Base-by-base conservation (phyloP, 345 rosid species). In the Eucalyptus marginata region DNA sequence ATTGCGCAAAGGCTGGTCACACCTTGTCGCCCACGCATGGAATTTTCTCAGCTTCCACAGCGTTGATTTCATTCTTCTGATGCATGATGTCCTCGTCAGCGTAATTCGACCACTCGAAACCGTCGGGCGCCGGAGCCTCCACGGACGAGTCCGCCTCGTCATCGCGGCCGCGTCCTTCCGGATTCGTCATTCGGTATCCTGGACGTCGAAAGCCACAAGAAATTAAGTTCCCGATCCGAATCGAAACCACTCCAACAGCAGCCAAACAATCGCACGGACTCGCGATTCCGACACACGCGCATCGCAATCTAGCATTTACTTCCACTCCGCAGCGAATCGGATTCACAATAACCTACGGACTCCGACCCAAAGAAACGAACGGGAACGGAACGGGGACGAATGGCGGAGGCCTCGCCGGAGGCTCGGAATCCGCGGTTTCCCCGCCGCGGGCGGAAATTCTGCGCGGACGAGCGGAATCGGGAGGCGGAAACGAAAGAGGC, bases 11-110 rank as follows among this genome's bases (percentile, higher is more conserved):
- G 80, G 43, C 44, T 49, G 84, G 49, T 86, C 94, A 20, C 90
- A 90, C 99, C 98, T 97, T 98, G 87, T 98, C 97, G 71, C 97
- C 98, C 40, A 98, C 96, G 86, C 94, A 97, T 13, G 97, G 96
- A 87, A 94, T 86, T 89, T 96, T 96, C 51, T 95, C 92, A 68
- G 96, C 91, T 90, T 96, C 97, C 54, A 90, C 94, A 7, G 93
- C 92, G 86, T 89, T 91, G 88, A 96, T 93, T 81, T 94, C 90
- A 59, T 92, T 91, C 29, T 94, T 93, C 89, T 96, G 95, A 87
- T 94, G 92, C 91, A 90, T 88, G 86, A 86, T 79, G 40, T 90
- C 91, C 88, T 95, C 97, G n/a, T 94, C 95, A 80, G 94, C 92
- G 33, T 90, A 93, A 88, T 44, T 90, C 13, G 90, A 91, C 96